Conservation (phyloP, 2,329 filamentous ascomycete genomes). For the Fusarium newnesense region DNA sequence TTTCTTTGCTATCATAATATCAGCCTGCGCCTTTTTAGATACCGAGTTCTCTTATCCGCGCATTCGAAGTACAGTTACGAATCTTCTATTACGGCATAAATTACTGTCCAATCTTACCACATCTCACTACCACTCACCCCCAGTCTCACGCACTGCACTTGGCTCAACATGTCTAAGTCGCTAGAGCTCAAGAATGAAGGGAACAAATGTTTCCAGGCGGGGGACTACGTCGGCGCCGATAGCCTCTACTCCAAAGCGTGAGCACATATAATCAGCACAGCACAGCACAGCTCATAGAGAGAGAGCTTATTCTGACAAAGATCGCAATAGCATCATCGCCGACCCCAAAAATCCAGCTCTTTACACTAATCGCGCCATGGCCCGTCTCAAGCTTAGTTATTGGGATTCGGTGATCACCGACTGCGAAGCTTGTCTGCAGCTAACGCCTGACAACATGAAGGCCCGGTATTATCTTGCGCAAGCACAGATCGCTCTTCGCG, state of each 20-base stretch:
- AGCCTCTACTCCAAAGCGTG: slow-evolving; percentile 78
- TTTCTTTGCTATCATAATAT: neutral
- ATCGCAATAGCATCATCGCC: slow-evolving; percentile 71
- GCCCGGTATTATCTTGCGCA: slow-evolving; percentile 85
- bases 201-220: slow-evolving; percentile 71
- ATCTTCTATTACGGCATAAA: neutral
- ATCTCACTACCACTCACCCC: neutral
- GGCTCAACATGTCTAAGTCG: slow-evolving; percentile 49
- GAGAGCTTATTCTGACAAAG: slow-evolving; percentile 15
- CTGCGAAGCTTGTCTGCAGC: slow-evolving; percentile 77
- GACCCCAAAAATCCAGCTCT: slow-evolving; percentile 81
- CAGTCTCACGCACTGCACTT: neutral
- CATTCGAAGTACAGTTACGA: neutral
- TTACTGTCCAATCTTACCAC: neutral
- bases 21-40: neutral
- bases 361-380: slow-evolving; percentile 91
- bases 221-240: slow-evolving; percentile 74
- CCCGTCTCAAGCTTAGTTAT: slow-evolving; percentile 76
- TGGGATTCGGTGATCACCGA: slow-evolving; percentile 83
- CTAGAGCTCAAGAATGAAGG: slow-evolving; percentile 65
- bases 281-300: neutral
- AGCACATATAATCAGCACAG: slow-evolving; percentile 41
- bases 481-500: slow-evolving; percentile 76
- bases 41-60: neutral
- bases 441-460: slow-evolving; percentile 77